These are phyloP conservation scores for Coffea eugenioides DNA, from an alignment of 257 asterid genomes.

Conservation along the genomic window DNA sequence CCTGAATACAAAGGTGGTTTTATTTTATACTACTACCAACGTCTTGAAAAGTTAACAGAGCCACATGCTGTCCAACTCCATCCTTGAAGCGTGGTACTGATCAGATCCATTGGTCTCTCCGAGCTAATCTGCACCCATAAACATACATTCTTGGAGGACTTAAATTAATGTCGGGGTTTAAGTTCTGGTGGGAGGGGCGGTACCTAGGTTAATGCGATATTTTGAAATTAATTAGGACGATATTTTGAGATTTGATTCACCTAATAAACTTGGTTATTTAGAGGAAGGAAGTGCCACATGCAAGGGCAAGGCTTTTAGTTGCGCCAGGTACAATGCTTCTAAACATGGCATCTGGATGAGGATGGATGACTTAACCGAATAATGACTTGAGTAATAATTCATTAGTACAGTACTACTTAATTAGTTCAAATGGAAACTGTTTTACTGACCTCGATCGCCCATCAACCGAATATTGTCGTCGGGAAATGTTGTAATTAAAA, in stretches of 20 bases:
- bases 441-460: conserved; percentile 36
- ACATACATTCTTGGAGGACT: conserved; percentile 12
- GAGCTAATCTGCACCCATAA: not conserved
- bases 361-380: not conserved
- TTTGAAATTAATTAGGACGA: not conserved
- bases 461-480: conserved; percentile 19
- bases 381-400: no score
- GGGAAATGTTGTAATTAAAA: conserved; percentile 24
- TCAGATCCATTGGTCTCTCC: not conserved
- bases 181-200: conserved; percentile 40
- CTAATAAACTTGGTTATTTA: not conserved
- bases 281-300: conserved; percentile 36
- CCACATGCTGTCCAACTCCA: conserved; percentile 12
- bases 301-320: conserved; percentile 24
- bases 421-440: conserved; percentile 29
- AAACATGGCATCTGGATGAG: conserved; percentile 24
- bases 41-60: conserved; percentile 12
- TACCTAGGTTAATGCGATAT: conserved; percentile 47
- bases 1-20: not conserved
- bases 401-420: not conserved
- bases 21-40: not conserved
- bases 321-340: conserved; percentile 55
- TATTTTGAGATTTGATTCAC: not conserved
- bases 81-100: not conserved
- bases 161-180: conserved; percentile 3